These are phyloP conservation scores for Puccinia hordei DNA, from an alignment of 1,284 basidiomycete species.

Conservation along the genomic window DNA sequence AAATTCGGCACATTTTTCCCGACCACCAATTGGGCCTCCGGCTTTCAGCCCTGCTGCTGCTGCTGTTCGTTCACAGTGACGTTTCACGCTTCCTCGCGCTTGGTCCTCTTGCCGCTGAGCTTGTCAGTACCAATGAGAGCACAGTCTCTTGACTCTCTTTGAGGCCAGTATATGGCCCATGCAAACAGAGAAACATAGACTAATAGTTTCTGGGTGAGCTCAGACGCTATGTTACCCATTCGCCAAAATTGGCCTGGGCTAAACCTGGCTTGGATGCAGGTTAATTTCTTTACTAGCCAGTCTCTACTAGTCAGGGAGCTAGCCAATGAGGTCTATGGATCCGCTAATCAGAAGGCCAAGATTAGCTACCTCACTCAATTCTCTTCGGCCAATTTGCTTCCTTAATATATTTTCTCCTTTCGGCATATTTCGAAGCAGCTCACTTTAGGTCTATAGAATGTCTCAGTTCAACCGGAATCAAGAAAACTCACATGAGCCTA, in stretches of 20 bases:
- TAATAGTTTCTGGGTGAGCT: no score
- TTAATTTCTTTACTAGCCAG: no score
- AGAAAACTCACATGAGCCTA: constrained; percentile 15
- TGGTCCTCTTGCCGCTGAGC: constrained; percentile 7
- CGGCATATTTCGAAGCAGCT: background rate
- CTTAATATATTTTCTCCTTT: background rate
- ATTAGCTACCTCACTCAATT: background rate
- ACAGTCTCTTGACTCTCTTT: background rate
- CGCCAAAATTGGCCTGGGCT: background rate
- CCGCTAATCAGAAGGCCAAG: background rate
- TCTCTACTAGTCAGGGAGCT: background rate
- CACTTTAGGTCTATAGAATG: background rate
- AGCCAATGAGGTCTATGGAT: background rate
- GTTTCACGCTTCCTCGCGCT: constrained; percentile 1
- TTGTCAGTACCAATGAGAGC: background rate
- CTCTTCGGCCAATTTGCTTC: background rate
- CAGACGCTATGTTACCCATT: background rate
- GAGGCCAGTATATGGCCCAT: background rate
- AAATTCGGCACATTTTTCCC: background rate
- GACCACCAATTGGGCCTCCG: background rate
- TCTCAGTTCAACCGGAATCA: constrained; percentile 13
- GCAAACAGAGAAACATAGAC: no score
- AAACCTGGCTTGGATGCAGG: background rate
- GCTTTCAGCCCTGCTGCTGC: background rate
- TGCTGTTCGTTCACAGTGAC: background rate